Conservation (phyloP, 192 early-diverging fungal genomes). For the Cetraspora pellucida region DNA sequence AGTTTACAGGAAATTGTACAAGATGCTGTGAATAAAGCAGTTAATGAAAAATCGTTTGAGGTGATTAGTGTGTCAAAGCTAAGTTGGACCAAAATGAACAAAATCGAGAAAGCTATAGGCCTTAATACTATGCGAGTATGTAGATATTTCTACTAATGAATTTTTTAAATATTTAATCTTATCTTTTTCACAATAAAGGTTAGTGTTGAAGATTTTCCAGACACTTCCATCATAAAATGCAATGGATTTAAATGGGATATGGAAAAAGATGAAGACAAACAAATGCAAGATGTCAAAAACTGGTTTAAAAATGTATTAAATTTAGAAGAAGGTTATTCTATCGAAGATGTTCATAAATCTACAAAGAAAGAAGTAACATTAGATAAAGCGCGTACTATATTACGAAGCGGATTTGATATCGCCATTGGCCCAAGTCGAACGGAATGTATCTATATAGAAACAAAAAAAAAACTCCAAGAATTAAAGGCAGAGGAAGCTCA, state of each 20-base stretch:
- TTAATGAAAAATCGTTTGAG: constrained; percentile 10
- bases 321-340: not conserved
- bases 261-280: constrained; percentile 11
- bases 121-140: not conserved
- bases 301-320: constrained; percentile 14
- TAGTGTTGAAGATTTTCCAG: not conserved
- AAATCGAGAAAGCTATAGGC: constrained; percentile 3
- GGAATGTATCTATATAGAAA: constrained; percentile 2
- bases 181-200: constrained; percentile 1
- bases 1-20: not conserved
- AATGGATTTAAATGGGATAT: constrained; percentile 7
- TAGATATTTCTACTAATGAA: not conserved
- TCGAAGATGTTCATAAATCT: constrained; percentile 11
- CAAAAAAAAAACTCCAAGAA: not conserved
- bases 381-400: not conserved
- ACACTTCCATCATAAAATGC: not conserved
- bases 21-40: not conserved
- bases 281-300: constrained; percentile 10
- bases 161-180: not conserved
- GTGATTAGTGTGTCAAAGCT: constrained; percentile 14
- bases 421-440: constrained; percentile 11
- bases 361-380: not conserved
- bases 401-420: not conserved
- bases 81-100: not conserved
- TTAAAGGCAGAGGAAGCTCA: not conserved